A percentile compares a stretch with the other conserved stretches of the same genome.
Evolutionary conservation across 1,284 basidiomycete genomes (phyloP).

Genomic region (Pseudozyma tsukubaensis): DNA sequence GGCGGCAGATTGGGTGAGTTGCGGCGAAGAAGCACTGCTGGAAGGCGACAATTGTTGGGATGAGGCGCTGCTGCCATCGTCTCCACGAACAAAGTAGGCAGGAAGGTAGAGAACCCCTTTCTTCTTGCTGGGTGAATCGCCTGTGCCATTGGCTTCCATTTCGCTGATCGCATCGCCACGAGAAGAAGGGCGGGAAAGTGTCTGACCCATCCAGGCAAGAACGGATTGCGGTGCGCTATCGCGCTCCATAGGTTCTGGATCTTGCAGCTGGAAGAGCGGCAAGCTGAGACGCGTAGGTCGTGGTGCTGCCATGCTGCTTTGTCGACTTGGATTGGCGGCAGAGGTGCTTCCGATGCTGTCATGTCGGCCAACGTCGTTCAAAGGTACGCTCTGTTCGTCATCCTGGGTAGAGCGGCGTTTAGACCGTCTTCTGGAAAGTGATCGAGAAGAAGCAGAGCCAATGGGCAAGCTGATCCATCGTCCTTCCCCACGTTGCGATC

Average conservation of each 20-base stretch:
- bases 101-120: constrained; percentile 52
- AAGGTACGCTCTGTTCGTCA: constrained; percentile 30
- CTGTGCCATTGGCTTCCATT: constrained; percentile 20
- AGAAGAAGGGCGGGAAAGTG: constrained; percentile 37
- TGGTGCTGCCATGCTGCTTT: constrained; percentile 38
- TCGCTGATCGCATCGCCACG: constrained; percentile 38
- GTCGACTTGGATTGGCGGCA: constrained; percentile 28
- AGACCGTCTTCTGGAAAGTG: constrained; percentile 14
- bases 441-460: constrained; percentile 10
- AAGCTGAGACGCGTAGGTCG: constrained; percentile 41
- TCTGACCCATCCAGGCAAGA: constrained; percentile 52
- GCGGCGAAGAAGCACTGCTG: constrained; percentile 18
- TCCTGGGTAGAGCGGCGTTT: constrained; percentile 33
- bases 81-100: constrained; percentile 53
- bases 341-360: constrained; percentile 24
- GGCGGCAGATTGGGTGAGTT: constrained; percentile 1
- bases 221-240: constrained; percentile 40
- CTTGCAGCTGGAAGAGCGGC: constrained; percentile 52
- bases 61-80: constrained; percentile 19
- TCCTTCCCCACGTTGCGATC: constrained; percentile 9
- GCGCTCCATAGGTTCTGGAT: constrained; percentile 28
- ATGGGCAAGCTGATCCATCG: constrained; percentile 54
- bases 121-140: constrained; percentile 39
- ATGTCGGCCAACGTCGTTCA: constrained; percentile 15
- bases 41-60: constrained; percentile 19